Base-by-base conservation (phyloP, 768 basidiomycete genomes). In the Boletus rubropictus region DNA sequence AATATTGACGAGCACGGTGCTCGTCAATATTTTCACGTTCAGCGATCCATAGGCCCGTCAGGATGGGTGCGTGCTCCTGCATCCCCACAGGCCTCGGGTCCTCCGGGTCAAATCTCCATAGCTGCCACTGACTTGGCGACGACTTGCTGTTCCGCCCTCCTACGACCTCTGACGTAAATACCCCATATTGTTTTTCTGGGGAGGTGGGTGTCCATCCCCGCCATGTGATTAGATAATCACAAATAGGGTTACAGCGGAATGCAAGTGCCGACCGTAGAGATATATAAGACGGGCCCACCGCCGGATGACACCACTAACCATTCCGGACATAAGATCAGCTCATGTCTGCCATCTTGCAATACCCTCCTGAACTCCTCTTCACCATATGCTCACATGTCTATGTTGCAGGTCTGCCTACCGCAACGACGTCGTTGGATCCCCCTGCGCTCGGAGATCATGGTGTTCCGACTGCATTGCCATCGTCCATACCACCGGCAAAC, bases 361-460 rank as follows among this genome's bases (percentile, higher is more conserved):
- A 77, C 62, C 89, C 88, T 7, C 72, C 81, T 7, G 89, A 91
- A 58, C 66, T 92, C 14, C 75, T 88, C 46, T 78, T 78, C 48
- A 69, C 80, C 25, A 82, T 93, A 50, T 90, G 86, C 54, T 78
- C 82, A 0, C 75, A 85, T 46, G 70, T 92, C 29, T 89, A 82
- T 58, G 74, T 77, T 6, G 70, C 81, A 24, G 79, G 82, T 50
- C 65, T 84, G 4, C 80, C 81, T 9, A 72, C 82, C 7, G 38
- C 68, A 9, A 46, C 58, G 4, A 71, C 77, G 7, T 84, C 86
- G 28, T 76, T 92, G 53, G 88, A 91, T 62, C 87, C 89, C 24
- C 73, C 84, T 42, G 66, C 82, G 27, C 58, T 66, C 44, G 65
- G 67, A 12, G 63, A 73, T 21, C 63, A 75, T 37, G 57, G 62